Evolutionary conservation across 1,139 yeast species (phyloP).

Genomic region (Suhomyces bribrorum): DNA sequence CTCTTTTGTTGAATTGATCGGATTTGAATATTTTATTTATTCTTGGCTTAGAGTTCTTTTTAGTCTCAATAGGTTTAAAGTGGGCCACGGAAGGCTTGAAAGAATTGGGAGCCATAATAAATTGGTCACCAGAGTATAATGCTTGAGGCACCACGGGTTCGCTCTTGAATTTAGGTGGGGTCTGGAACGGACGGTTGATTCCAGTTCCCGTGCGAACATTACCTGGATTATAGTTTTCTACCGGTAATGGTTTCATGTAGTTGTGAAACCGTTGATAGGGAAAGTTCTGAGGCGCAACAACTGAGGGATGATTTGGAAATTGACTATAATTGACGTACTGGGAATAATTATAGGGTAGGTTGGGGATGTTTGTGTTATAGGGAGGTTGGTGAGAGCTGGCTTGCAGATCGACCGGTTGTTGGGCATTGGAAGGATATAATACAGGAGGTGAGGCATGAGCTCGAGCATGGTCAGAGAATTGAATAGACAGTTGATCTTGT

Average conservation of each 20-base stretch:
- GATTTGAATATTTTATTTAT: constrained; percentile 31
- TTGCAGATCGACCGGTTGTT: constrained; percentile 10
- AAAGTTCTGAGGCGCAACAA: constrained; percentile 2
- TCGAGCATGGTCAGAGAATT: constrained; percentile 1
- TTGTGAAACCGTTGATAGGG: constrained; percentile 4
- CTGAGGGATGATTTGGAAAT: constrained; percentile 1
- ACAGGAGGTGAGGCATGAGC: constrained; percentile 9
- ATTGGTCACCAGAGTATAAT: constrained; percentile 1
- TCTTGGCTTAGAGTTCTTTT: constrained; percentile 38
- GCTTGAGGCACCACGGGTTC: constrained; percentile 7
- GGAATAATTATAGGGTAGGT: constrained; percentile 2
- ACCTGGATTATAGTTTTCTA: background rate
- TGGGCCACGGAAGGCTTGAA: constrained; percentile 9
- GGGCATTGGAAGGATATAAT: constrained; percentile 9
- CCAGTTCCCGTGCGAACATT: background rate
- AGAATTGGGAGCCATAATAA: background rate
- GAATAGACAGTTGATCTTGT: constrained; percentile 1
- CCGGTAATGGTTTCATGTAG: constrained; percentile 1
- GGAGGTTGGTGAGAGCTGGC: background rate
- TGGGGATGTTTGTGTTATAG: constrained; percentile 1
- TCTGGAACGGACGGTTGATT: constrained; percentile 7
- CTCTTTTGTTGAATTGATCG: constrained; percentile 9
- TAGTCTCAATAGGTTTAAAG: constrained; percentile 41
- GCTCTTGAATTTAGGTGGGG: constrained; percentile 12
- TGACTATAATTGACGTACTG: constrained; percentile 4